These are phyloP conservation scores for Cyclocybe aegerita DNA, from an alignment of 768 basidiomycete species.

Conservation along the genomic window DNA sequence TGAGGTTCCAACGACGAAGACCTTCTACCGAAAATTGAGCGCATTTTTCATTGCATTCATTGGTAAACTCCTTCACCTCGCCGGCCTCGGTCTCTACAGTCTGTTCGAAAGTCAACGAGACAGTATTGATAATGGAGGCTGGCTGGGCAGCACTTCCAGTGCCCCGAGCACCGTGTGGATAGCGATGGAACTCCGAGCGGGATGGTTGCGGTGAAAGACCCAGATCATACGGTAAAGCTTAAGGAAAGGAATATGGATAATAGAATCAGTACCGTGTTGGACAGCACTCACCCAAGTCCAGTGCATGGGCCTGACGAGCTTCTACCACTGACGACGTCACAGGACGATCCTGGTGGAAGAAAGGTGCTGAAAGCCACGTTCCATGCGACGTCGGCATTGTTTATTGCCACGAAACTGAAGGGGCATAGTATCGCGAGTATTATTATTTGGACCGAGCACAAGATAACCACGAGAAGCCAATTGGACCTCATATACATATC, in stretches of 20 bases:
- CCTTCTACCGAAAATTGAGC: constrained; percentile 38
- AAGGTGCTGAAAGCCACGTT: constrained; percentile 54
- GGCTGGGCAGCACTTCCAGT: too few species aligned
- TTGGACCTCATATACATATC: constrained; percentile 38
- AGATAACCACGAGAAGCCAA: too few species aligned
- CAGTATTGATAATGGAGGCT: constrained; percentile 18
- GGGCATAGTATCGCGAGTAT: constrained; percentile 33
- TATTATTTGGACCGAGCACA: neutral
- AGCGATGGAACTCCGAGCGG: constrained; percentile 53
- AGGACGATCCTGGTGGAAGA: constrained; percentile 58
- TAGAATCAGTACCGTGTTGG: neutral
- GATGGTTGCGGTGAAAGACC: constrained; percentile 50
- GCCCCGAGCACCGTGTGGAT: constrained; percentile 47
- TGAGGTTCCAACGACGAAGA: constrained; percentile 59
- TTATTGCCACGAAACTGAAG: constrained; percentile 64
- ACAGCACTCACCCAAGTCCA: constrained; percentile 42
- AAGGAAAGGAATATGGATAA: neutral
- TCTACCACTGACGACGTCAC: constrained; percentile 60
- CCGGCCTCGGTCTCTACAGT: constrained; percentile 57
- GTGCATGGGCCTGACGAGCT: constrained; percentile 43
- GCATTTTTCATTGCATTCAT: neutral
- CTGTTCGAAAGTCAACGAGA: constrained; percentile 52
- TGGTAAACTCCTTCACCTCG: constrained; percentile 36
- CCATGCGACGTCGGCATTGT: constrained; percentile 61
- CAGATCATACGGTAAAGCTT: constrained; percentile 50